phyloP scores from a whole-genome alignment of 2,329 filamentous ascomycete genomes.

The Zymoseptoria ardabiliae region DNA sequence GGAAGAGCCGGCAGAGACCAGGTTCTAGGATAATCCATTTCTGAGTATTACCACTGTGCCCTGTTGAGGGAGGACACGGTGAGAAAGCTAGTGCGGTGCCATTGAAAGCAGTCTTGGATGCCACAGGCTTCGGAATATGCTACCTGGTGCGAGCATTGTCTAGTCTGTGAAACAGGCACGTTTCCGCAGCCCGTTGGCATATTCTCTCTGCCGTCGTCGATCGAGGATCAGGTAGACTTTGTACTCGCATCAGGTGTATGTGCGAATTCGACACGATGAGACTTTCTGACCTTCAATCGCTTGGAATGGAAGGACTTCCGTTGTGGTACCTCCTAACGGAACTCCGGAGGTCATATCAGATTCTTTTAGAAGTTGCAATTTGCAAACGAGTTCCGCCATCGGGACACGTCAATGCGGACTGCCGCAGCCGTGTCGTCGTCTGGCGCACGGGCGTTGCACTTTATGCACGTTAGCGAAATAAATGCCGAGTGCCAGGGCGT shows the following conservation, averaged over 20 bases:
- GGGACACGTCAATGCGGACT: constrained; percentile 10
- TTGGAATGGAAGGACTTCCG: background rate
- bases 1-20: constrained; percentile 1
- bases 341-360: background rate
- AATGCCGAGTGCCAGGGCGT: constrained; percentile 8
- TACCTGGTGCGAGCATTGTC: constrained; percentile 11
- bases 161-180: constrained; percentile 3
- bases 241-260: background rate
- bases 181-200: background rate
- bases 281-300: background rate
- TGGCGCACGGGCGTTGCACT: constrained; percentile 3
- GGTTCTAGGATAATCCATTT: constrained; percentile 7
- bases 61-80: constrained; percentile 8
- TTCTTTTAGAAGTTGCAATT: background rate
- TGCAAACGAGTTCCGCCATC: background rate
- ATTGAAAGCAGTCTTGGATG: constrained; percentile 1
- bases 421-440: constrained; percentile 4
- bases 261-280: background rate
- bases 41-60: constrained; percentile 13
- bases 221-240: background rate
- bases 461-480: constrained; percentile 6
- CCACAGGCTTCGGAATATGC: constrained; percentile 6
- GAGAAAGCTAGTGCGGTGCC: constrained; percentile 7
- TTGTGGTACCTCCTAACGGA: background rate
- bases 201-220: background rate